Evolutionary conservation across 257 asterid genomes (phyloP), one percentile per base, ranked within the genome.

Genomic region (Lantana camara): DNA sequence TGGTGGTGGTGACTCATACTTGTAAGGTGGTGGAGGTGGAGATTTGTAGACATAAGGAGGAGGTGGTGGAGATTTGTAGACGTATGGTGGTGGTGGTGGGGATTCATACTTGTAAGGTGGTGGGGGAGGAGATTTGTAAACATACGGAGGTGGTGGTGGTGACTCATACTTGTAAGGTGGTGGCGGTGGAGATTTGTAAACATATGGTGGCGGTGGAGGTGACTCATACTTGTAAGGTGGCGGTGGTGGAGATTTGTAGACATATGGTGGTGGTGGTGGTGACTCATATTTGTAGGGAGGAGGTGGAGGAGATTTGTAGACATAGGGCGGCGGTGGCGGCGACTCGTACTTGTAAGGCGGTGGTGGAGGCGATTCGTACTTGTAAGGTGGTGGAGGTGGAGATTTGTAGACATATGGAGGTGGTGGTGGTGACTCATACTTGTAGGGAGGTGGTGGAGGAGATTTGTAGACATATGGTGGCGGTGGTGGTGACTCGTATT

Each of bases 71-170:
- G 74, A 64, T 24, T 64, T 15, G n/a, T 64, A 64, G n/a, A 17
- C 38, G 50, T 64, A 64, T 0, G 69, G 69, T 0, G 69, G 74
- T 0, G 74, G 74, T 5, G 74, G 74, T 1, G 32, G 32, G 5
- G 68, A 57, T 1, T 57, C 16, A 3, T 65, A 69, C 0, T 50
- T 38, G 9, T 69, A 69, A 0, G 55, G 74, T 2, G 74, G 68
- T 0, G 74, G 74, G 0, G 74, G 74, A 3, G 62, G 61, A 0
- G 73, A 55, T 23, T 55, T 24, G 6, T 55, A 55, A 1, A 15
- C 16, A 9, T 55, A 55, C 0, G 61, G 45, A 3, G 61, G 73
- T 0, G 61, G 61, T 0, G 61, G 61, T 7, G 61, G 61, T 0
- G 73, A 68, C 7, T 60, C 4, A 21, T 51, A 60, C 1, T 11